phyloP scores from a whole-genome alignment of 208 protist species.

The Crithidia sp. region DNA sequence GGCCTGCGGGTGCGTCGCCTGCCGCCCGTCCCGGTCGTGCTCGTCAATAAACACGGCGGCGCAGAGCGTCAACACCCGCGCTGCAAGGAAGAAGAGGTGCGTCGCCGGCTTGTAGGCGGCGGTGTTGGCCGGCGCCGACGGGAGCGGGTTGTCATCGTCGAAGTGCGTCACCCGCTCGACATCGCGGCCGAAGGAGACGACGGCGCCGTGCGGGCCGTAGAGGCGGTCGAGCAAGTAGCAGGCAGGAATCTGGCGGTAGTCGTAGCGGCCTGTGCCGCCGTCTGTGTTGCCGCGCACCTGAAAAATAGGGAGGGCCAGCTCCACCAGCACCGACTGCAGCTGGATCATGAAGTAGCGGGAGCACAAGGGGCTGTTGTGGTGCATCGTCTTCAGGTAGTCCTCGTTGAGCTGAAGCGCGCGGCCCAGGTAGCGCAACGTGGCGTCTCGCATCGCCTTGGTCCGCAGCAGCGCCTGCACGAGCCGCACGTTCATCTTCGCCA shows the following conservation, averaged over 20 bases:
- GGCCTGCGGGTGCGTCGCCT: constrained; percentile 54
- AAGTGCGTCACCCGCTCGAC: constrained; percentile 84
- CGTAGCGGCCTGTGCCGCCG: constrained; percentile 4
- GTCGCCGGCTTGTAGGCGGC: constrained; percentile 66
- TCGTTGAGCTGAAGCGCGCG: constrained; percentile 74
- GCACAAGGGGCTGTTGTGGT: constrained; percentile 70
- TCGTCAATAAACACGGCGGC: constrained; percentile 63
- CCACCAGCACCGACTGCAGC: constrained; percentile 76
- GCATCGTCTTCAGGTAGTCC: constrained; percentile 82
- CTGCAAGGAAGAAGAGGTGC: constrained; percentile 87
- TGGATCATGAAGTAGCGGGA: constrained; percentile 85
- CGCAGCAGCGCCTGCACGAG: constrained; percentile 67
- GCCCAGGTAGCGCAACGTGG: constrained; percentile 73
- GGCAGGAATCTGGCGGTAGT: constrained; percentile 54
- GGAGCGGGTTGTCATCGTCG: constrained; percentile 59
- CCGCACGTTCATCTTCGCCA: constrained; percentile 54
- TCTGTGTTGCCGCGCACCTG: constrained; percentile 8
- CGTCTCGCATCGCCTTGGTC: constrained; percentile 59
- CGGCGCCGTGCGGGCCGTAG: constrained; percentile 30
- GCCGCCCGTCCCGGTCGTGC: constrained; percentile 58
- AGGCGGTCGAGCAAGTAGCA: constrained; percentile 63
- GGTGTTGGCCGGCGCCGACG: constrained; percentile 19
- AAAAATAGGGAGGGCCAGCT: constrained; percentile 76
- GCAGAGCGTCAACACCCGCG: constrained; percentile 60
- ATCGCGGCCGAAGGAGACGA: constrained; percentile 63